Conservation (phyloP, 495 filamentous ascomycete genomes). For the Neurospora sp. region DNA sequence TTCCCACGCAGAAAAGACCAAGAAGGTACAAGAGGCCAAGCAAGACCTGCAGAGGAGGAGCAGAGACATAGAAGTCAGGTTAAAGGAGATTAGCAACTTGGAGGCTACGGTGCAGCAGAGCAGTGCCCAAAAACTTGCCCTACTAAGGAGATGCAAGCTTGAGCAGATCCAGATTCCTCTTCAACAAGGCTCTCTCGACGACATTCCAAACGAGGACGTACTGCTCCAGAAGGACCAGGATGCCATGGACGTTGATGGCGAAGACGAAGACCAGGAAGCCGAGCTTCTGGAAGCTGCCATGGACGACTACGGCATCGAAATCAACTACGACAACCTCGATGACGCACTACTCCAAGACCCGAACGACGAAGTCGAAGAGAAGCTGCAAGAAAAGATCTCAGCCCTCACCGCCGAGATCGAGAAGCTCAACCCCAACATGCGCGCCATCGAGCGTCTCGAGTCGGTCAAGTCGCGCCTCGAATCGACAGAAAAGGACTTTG, state of each 20-base stretch:
- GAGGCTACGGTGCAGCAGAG: conserved; percentile 79
- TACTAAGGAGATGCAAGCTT: conserved; percentile 82
- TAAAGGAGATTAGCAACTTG: conserved; percentile 64
- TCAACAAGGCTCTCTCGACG: conserved; percentile 67
- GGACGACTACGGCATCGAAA: conserved; percentile 86
- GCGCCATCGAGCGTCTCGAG: conserved; percentile 86
- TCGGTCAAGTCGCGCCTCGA: conserved; percentile 74
- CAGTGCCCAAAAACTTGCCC: conserved; percentile 67
- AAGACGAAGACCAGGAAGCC: conserved; percentile 48
- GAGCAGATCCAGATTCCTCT: conserved; percentile 87
- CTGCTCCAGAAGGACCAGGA: conserved; percentile 58
- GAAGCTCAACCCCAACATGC: conserved; percentile 91
- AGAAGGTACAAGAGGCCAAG: conserved; percentile 72
- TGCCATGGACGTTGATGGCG: conserved; percentile 77
- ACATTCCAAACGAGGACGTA: conserved; percentile 78
- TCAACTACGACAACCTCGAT: conserved; percentile 79
- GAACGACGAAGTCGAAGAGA: conserved; percentile 63
- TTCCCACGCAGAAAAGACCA: conserved; percentile 54
- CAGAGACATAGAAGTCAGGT: conserved; percentile 67
- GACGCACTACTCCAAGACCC: conserved; percentile 69
- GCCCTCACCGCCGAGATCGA: conserved; percentile 69
- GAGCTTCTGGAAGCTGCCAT: conserved; percentile 42
- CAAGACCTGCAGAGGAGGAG: conserved; percentile 74
- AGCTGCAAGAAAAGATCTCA: conserved; percentile 66
- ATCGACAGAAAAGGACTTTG: conserved; percentile 79